These are phyloP conservation scores for Euphorbia pulcherrima DNA, from an alignment of 345 rosid species.

Conservation along the genomic window DNA sequence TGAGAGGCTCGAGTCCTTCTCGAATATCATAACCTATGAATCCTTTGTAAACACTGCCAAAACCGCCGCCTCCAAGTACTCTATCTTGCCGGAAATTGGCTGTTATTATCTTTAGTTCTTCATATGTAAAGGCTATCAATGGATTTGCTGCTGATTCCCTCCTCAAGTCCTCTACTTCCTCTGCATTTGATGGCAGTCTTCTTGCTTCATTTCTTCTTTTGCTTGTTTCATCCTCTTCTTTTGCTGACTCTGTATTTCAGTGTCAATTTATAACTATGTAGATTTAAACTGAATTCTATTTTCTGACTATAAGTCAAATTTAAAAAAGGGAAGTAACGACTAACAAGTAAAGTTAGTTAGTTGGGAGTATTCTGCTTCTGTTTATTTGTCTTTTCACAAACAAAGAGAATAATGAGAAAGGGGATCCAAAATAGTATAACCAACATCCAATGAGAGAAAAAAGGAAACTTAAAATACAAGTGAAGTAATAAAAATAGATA, in stretches of 20 bases:
- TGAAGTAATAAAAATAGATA: not conserved
- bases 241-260: conserved; percentile 59
- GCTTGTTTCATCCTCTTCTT: conserved; percentile 41
- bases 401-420: too few species aligned
- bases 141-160: conserved; percentile 79
- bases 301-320: too few species aligned
- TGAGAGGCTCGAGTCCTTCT: conserved; percentile 57
- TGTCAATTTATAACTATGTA: too few species aligned
- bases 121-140: conserved; percentile 68
- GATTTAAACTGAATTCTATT: too few species aligned
- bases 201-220: conserved; percentile 39
- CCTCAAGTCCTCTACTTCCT: conserved; percentile 92
- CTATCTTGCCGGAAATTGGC: conserved; percentile 81
- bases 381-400: too few species aligned
- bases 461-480: not conserved
- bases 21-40: conserved; percentile 56
- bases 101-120: conserved; percentile 70
- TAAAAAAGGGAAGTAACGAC: too few species aligned
- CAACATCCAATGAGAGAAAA: not conserved
- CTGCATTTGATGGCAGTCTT: conserved; percentile 80
- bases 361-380: too few species aligned
- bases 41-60: conserved; percentile 91
- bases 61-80: conserved; percentile 96
- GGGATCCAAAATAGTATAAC: not conserved
- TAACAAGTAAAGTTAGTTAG: too few species aligned